These are phyloP conservation scores for Dipodascopsis tothii DNA, from an alignment of 805 yeast species.

Conservation along the genomic window DNA sequence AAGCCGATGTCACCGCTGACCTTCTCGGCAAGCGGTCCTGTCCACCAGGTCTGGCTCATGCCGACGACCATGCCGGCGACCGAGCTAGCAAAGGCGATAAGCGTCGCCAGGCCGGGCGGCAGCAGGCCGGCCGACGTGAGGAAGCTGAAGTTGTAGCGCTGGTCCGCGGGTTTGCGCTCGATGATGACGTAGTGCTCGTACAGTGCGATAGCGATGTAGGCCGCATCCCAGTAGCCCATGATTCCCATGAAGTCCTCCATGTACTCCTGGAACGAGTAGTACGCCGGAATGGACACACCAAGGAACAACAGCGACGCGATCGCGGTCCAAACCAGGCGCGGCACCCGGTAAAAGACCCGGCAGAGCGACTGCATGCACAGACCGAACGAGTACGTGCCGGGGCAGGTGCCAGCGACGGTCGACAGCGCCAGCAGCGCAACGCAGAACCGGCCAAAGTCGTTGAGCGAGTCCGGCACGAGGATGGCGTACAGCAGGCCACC, in stretches of 20 bases:
- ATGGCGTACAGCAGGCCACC: conserved; percentile 81
- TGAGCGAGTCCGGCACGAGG: conserved; percentile 54
- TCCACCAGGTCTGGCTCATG: conserved; percentile 79
- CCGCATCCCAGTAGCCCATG: conserved; percentile 83
- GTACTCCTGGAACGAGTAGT: conserved; percentile 60
- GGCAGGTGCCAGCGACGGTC: conserved; percentile 84
- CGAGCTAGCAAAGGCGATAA: conserved; percentile 70
- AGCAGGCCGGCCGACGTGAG: conserved; percentile 61
- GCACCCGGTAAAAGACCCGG: conserved; percentile 63
- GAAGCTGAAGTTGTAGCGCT: conserved; percentile 50
- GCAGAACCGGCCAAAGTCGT: conserved; percentile 83
- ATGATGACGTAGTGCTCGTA: conserved; percentile 78
- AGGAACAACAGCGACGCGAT: conserved; percentile 66
- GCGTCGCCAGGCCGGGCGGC: conserved; percentile 74
- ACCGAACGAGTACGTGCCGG: conserved; percentile 86
- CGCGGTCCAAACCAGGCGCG: conserved; percentile 76
- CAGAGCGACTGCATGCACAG: conserved; percentile 78
- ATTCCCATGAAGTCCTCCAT: conserved; percentile 83
- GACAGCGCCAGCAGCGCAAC: conserved; percentile 79
- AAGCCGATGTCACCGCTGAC: conserved; percentile 81
- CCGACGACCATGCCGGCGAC: conserved; percentile 79
- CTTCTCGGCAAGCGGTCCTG: conserved; percentile 54
- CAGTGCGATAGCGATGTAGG: conserved; percentile 65
- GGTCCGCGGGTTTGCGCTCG: conserved; percentile 41
- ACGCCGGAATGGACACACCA: conserved; percentile 84